Evolutionary conservation across 2,329 filamentous ascomycete species (phyloP), one percentile per base, ranked within the genome.

Genomic region (Calonectria naviculata): DNA sequence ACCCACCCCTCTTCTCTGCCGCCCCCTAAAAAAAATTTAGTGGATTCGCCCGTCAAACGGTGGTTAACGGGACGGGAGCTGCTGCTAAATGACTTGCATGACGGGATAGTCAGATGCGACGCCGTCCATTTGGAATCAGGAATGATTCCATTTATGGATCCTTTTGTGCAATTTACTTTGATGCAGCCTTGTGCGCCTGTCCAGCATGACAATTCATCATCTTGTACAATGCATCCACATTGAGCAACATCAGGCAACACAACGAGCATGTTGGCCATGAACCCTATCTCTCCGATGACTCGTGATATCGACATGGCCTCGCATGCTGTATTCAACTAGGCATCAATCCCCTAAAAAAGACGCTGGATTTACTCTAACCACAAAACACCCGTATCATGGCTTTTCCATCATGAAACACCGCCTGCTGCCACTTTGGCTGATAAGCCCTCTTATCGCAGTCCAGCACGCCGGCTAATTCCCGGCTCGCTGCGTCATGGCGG

Each of bases 401-500:
- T 58, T 56, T 58, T 26, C 21, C 52, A 38, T 38, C 52, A 58
- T 58, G 52, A 58, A 26, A 58, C 52, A 12, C 13, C 7, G 24
- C 5, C 34, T 5, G 28, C 34, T 26, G 21, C 4, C 15, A 24
- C 31, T 24, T 17, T 13, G 1, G 17, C 31, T 31, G 62, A 65
- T 65, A 65, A 65, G 47, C 24, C 26, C 12, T 65, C 26, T 52
- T 41, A 41, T 38, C 46, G 31, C 10, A 24, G 28, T 24, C 9
- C 24, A n/a, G 64, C 29, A n/a, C 28, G 29, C n/a, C 62, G 67
- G 67, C 36, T 70, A 65, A 70, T 70, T 44, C 31, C 54, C 67
- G 68, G 54, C 63, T 47, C 63, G 63, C 68, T 67, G 68, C 63
- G 68, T 67, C 68, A 70, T 70, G 68, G 68, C 63, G 63, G 67